Evolutionary conservation across 768 basidiomycete genomes (phyloP).

Genomic region (Paxillus rubicundulus): DNA sequence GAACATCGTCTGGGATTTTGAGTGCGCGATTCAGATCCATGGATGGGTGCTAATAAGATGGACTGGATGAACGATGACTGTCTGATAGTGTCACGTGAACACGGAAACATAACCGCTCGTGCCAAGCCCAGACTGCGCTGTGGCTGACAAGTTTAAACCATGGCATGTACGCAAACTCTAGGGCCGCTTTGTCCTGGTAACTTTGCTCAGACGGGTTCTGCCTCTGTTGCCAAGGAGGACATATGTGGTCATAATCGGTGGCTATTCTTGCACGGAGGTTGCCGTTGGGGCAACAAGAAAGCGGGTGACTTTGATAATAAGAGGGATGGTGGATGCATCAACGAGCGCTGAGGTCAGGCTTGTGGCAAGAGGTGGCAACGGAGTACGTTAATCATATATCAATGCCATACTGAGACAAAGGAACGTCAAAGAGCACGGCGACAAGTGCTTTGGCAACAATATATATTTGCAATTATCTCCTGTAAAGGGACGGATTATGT

Average conservation of each 20-base stretch:
- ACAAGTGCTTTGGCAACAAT: neutral
- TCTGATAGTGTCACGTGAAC: slow-evolving; percentile 19
- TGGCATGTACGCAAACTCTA: neutral
- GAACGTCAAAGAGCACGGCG: neutral
- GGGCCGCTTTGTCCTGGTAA: slow-evolving; percentile 11
- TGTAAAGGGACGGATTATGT: slow-evolving; percentile 8
- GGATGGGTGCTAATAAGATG: neutral
- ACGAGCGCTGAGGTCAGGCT: no score
- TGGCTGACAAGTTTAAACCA: no score
- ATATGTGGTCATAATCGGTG: slow-evolving; percentile 3
- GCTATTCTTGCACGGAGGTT: neutral
- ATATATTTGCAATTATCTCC: neutral
- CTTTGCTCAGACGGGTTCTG: slow-evolving; percentile 10
- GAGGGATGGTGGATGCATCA: no score
- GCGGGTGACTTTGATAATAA: neutral
- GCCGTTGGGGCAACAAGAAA: neutral
- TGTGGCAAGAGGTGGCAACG: no score
- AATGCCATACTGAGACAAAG: neutral
- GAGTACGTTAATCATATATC: slow-evolving; percentile 4
- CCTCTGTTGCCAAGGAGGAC: slow-evolving; percentile 26
- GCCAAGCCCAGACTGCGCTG: no score
- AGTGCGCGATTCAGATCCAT: neutral
- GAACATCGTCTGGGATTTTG: neutral
- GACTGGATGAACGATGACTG: neutral
- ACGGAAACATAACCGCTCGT: no score